Percentiles rank a stretch among this genome's conserved stretches.
These are phyloP conservation scores for Eimeria praecox DNA, from an alignment of 169 alveolate genomes.

Conservation along the genomic window DNA sequence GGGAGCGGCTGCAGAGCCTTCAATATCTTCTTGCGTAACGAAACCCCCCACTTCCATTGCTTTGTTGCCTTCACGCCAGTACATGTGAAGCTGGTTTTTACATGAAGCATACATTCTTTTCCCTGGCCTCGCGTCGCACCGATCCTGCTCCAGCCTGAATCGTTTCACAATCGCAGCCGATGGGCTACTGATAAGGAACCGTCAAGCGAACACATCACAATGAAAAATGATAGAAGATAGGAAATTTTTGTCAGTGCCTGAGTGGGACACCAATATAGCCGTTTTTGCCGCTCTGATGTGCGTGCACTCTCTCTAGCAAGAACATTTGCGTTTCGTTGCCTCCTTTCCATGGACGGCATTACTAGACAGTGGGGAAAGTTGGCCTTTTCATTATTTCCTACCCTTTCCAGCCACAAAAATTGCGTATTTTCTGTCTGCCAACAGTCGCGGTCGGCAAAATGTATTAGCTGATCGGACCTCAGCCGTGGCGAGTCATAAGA, in stretches of 20 bases:
- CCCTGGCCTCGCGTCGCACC: neutral
- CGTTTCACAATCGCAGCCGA: neutral
- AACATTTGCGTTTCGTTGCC: neutral
- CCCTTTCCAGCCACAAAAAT: neutral
- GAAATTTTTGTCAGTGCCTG: neutral
- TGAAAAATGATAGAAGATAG: neutral
- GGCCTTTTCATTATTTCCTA: neutral
- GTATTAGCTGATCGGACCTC: too few relatives aligned
- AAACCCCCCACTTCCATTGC: neutral
- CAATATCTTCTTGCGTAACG: neutral
- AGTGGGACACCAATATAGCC: neutral
- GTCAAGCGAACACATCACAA: neutral
- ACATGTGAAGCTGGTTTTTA: neutral
- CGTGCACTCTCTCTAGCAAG: neutral
- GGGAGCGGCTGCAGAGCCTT: constrained; percentile 40
- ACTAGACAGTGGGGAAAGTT: too few relatives aligned
- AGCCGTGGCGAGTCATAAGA: neutral
- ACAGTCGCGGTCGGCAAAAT: neutral
- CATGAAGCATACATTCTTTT: neutral
- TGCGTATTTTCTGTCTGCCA: neutral
- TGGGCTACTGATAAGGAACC: neutral
- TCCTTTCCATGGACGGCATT: neutral
- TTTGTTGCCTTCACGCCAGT: neutral
- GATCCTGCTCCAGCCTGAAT: neutral
- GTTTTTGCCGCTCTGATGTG: neutral